A percentile compares a stretch with the other conserved stretches of the same genome.
Conservation (phyloP, 2,329 filamentous ascomycete genomes). For the Cordyceps militaris region DNA sequence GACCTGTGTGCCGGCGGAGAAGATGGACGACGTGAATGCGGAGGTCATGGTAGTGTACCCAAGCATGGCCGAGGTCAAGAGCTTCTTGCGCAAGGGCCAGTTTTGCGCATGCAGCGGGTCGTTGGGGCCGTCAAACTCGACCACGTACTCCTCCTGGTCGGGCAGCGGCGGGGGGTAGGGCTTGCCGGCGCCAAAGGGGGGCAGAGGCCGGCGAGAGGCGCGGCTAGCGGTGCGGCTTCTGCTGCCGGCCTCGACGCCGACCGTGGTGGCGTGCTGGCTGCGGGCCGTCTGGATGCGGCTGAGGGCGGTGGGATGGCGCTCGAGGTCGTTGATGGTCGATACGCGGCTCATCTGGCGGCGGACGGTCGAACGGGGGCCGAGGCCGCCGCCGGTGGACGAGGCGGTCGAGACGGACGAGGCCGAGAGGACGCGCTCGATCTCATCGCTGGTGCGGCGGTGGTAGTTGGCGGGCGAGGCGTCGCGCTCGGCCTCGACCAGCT, state of each 20-base stretch:
- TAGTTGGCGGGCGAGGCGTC: slow-evolving; percentile 41
- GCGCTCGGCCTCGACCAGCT: slow-evolving; percentile 46
- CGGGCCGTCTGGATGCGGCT: slow-evolving; percentile 64
- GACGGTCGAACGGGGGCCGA: slow-evolving; percentile 21
- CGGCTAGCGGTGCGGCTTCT: slow-evolving; percentile 34
- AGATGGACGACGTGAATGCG: slow-evolving; percentile 69
- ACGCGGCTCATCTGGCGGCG: slow-evolving; percentile 50
- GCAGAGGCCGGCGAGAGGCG: slow-evolving; percentile 52
- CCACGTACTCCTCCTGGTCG: slow-evolving; percentile 68
- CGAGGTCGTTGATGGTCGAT: slow-evolving; percentile 60
- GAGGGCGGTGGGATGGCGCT: slow-evolving; percentile 61
- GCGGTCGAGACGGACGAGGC: slow-evolving; percentile 45
- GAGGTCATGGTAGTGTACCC: slow-evolving; percentile 67
- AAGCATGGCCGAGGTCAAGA: slow-evolving; percentile 59
- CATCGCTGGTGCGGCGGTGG: slow-evolving; percentile 37
- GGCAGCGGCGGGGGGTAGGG: slow-evolving; percentile 64
- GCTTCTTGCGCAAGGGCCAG: slow-evolving; percentile 74
- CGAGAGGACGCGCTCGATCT: slow-evolving; percentile 55
- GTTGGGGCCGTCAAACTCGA: slow-evolving; percentile 76
- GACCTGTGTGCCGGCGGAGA: slow-evolving; percentile 56
- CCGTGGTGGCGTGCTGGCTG: slow-evolving; percentile 65
- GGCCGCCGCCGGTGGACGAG: slow-evolving; percentile 26
- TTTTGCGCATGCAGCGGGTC: slow-evolving; percentile 85
- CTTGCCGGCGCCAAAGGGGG: slow-evolving; percentile 67
- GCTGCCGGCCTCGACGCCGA: slow-evolving; percentile 43